Percentiles rank a stretch among this genome's conserved stretches.
Evolutionary conservation across 1,284 basidiomycete species (phyloP).

Genomic region (Pseudozyma pruni): DNA sequence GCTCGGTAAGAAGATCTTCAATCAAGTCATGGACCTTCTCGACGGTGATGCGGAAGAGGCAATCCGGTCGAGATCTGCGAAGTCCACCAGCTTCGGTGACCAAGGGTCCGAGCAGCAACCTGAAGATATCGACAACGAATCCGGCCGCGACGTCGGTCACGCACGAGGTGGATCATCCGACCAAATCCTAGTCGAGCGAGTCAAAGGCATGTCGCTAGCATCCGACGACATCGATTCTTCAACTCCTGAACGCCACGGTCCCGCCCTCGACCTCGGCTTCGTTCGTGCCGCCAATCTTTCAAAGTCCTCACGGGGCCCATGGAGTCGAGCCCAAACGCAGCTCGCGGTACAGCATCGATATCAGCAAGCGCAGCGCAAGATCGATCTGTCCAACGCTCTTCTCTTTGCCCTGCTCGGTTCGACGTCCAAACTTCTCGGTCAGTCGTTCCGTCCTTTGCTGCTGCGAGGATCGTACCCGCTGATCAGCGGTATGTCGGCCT

Average conservation of each 20-base stretch:
- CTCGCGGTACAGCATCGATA: constrained; percentile 12
- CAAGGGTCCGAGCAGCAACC: not conserved
- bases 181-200: constrained; percentile 13
- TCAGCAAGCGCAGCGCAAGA: constrained; percentile 3
- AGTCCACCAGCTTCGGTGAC: no score
- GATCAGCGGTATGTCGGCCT: constrained; percentile 47
- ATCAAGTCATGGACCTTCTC: constrained; percentile 40
- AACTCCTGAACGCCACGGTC: constrained; percentile 29
- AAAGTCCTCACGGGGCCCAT: not conserved
- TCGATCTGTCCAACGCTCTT: constrained; percentile 29
- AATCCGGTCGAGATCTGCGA: not conserved
- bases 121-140: not conserved
- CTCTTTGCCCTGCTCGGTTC: constrained; percentile 48
- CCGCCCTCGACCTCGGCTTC: constrained; percentile 49
- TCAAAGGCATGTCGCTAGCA: constrained; percentile 33
- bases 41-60: constrained; percentile 50
- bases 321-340: not conserved
- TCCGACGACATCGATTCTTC: constrained; percentile 10
- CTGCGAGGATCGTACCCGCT: constrained; percentile 56
- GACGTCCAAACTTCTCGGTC: constrained; percentile 53
- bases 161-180: not conserved
- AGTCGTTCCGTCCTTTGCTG: constrained; percentile 49
- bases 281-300: constrained; percentile 35
- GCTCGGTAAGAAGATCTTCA: constrained; percentile 37
- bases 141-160: not conserved